Percentiles rank a stretch among this genome's conserved stretches.
Conservation (phyloP, 768 basidiomycete genomes). For the Termitomyces sp. region DNA sequence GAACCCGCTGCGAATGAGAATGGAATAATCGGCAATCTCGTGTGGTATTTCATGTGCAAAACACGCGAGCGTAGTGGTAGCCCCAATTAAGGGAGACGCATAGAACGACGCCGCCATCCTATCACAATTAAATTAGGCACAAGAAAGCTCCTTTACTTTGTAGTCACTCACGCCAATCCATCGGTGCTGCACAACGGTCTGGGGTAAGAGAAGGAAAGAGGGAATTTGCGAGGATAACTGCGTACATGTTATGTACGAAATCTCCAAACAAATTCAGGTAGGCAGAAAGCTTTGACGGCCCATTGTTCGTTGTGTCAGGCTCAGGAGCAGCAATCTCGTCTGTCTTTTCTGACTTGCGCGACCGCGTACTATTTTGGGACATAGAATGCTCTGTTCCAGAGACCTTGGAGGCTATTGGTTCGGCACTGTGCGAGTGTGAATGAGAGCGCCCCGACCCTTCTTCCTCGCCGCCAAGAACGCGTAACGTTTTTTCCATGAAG, state of each 20-base stretch:
- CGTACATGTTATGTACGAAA: slow-evolving; percentile 91
- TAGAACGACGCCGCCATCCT: slow-evolving; percentile 98
- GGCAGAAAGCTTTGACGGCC: slow-evolving; percentile 80
- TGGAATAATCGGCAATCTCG: slow-evolving; percentile 97
- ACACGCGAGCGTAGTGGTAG: slow-evolving; percentile 91
- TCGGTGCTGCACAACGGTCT: slow-evolving; percentile 58
- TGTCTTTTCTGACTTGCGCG: slow-evolving; percentile 33
- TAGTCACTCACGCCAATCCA: slow-evolving; percentile 64
- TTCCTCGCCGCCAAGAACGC: slow-evolving; percentile 64
- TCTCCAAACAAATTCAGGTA: slow-evolving; percentile 92
- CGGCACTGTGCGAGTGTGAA: slow-evolving; percentile 48
- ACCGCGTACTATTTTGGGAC: slow-evolving; percentile 42
- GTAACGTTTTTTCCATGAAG: slow-evolving; percentile 87
- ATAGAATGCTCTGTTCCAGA: slow-evolving; percentile 41
- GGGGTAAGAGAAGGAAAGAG: slow-evolving; percentile 9
- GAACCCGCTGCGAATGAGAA: slow-evolving; percentile 84
- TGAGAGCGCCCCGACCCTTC: slow-evolving; percentile 55
- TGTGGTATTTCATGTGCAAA: slow-evolving; percentile 96
- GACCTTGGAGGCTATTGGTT: slow-evolving; percentile 28
- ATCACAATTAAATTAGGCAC: background rate
- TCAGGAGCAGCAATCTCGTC: slow-evolving; percentile 16
- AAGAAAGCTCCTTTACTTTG: background rate
- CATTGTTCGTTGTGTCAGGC: slow-evolving; percentile 27
- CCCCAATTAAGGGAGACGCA: slow-evolving; percentile 89
- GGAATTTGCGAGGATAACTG: slow-evolving; percentile 7